Conservation (phyloP, 306 rosid genomes). For the Abrus precatorius region DNA sequence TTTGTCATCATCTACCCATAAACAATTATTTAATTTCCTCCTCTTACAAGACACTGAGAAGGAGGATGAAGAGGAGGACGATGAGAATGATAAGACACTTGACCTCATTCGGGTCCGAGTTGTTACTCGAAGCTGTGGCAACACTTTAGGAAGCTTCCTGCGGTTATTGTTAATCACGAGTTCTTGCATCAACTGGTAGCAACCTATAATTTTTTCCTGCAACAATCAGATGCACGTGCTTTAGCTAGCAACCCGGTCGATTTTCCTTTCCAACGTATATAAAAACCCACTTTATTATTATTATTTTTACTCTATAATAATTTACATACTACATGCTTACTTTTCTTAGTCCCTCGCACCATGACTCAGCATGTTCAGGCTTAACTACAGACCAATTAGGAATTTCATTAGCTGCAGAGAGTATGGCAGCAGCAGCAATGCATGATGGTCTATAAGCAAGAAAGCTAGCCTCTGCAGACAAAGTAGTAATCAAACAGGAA, state of each 20-base stretch:
- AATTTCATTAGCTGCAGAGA: constrained; percentile 78
- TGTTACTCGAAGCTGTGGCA: constrained; percentile 73
- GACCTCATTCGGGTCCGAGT: constrained; percentile 63
- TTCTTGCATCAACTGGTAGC: constrained; percentile 81
- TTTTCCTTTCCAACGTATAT: not conserved
- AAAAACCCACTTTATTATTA: too few relatives aligned
- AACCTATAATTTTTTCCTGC: constrained; percentile 80
- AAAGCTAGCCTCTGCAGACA: constrained; percentile 78
- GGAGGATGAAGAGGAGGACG: constrained; percentile 54
- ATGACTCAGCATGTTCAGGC: constrained; percentile 85
- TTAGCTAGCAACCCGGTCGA: constrained; percentile 34
- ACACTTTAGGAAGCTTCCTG: constrained; percentile 53
- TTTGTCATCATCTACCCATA: constrained; percentile 79
- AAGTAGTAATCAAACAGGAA: constrained; percentile 32
- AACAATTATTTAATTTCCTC: constrained; percentile 72
- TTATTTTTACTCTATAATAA: not conserved
- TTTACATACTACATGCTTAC: constrained; percentile 59
- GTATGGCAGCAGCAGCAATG: constrained; percentile 88
- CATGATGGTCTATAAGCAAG: constrained; percentile 89
- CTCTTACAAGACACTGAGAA: constrained; percentile 63
- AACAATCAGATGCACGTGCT: constrained; percentile 34
- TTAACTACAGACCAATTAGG: constrained; percentile 69
- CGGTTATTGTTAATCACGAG: constrained; percentile 54
- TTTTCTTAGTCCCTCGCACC: constrained; percentile 88
- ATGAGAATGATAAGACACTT: constrained; percentile 53